Conservation (phyloP, 305 asterid genomes). For the Coffea humblotiana region DNA sequence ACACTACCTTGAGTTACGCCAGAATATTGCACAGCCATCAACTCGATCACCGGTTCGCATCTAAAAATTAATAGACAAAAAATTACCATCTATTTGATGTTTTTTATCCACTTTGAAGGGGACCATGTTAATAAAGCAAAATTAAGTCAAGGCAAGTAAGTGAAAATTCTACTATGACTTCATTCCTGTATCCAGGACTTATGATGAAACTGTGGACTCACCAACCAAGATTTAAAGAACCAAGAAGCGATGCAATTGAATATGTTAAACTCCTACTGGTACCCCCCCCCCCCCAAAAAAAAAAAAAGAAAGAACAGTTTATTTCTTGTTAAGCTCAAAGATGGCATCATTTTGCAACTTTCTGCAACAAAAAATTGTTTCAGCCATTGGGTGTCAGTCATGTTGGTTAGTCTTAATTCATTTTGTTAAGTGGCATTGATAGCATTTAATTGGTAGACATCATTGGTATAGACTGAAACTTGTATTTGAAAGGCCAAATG, state of each 20-base stretch:
- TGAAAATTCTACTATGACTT: background rate
- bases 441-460: background rate
- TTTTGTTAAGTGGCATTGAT: background rate
- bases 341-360: background rate
- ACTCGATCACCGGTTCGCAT: constrained; percentile 89
- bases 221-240: background rate
- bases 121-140: background rate
- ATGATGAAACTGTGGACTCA: background rate
- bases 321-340: constrained; percentile 5
- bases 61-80: constrained; percentile 39
- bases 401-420: background rate
- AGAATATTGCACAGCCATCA: constrained; percentile 98
- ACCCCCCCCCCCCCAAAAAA: no score
- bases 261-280: background rate
- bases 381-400: background rate
- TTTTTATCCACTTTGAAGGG: background rate
- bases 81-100: constrained; percentile 11
- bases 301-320: background rate
- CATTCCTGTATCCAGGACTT: background rate
- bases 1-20: constrained; percentile 78
- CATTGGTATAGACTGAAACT: background rate
- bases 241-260: background rate
- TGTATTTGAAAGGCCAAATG: background rate
- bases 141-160: background rate
- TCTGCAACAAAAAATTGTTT: background rate